These are phyloP conservation scores for Alternaria incomplexa DNA, from an alignment of 2,329 filamentous ascomycete genomes.

Conservation along the genomic window DNA sequence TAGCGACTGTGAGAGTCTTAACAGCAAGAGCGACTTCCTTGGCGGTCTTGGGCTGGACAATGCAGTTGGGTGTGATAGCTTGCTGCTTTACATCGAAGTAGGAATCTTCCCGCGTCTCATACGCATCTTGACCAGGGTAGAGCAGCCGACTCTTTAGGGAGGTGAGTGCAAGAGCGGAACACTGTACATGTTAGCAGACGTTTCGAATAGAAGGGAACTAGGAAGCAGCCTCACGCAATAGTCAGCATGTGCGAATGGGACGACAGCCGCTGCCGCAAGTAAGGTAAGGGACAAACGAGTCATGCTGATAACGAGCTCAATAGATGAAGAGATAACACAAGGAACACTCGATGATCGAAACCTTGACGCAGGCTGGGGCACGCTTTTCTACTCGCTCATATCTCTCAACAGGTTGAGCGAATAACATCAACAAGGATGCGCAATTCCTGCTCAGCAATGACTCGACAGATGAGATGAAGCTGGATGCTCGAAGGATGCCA, in stretches of 20 bases:
- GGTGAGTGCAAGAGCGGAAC: slow-evolving; percentile 7
- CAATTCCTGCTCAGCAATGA: neutral
- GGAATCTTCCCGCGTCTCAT: slow-evolving; percentile 16
- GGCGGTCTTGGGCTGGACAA: slow-evolving; percentile 26
- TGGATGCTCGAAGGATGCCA: neutral
- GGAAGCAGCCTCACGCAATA: slow-evolving; percentile 7
- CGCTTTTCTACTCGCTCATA: neutral
- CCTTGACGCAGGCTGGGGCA: neutral
- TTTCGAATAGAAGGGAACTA: neutral
- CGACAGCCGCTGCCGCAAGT: slow-evolving; percentile 13
- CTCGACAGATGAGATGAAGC: neutral
- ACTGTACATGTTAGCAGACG: slow-evolving; percentile 5
- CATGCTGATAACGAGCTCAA: neutral
- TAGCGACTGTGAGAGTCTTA: slow-evolving; percentile 15
- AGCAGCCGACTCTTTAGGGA: slow-evolving; percentile 16
- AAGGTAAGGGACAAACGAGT: slow-evolving; percentile 7
- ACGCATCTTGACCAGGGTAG: slow-evolving; percentile 20
- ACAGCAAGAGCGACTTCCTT: slow-evolving; percentile 26
- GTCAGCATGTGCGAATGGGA: slow-evolving; percentile 2
- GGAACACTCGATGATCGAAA: neutral
- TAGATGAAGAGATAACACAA: neutral
- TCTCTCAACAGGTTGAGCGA: neutral
- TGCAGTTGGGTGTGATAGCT: slow-evolving; percentile 26
- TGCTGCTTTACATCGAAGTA: slow-evolving; percentile 34
- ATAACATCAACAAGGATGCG: neutral